Percentiles rank a stretch among this genome's conserved stretches.
These are phyloP conservation scores for Neurospora sp. DNA, from an alignment of 495 filamentous ascomycete genomes.

Conservation along the genomic window DNA sequence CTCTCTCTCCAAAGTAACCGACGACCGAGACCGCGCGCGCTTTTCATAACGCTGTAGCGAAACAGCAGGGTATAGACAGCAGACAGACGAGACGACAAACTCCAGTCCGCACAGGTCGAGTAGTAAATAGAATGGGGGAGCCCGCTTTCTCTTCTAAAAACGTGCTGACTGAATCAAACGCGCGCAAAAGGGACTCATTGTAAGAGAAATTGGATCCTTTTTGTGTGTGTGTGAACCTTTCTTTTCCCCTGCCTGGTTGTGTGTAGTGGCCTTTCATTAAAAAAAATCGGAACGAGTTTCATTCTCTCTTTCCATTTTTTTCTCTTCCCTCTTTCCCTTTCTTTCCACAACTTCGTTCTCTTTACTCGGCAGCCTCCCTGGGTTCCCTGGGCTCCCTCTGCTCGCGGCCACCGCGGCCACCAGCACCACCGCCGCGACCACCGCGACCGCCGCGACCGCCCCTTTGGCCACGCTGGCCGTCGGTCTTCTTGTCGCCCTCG, in stretches of 20 bases:
- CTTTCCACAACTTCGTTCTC: not conserved
- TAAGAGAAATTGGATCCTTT: not conserved
- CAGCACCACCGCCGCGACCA: constrained; percentile 25
- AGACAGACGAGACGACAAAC: not conserved
- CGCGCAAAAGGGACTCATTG: not conserved
- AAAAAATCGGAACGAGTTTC: not conserved
- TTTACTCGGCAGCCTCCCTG: constrained; percentile 20
- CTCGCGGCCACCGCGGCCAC: constrained; percentile 30
- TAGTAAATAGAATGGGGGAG: not conserved
- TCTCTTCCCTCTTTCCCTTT: not conserved
- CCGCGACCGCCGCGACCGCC: constrained; percentile 22
- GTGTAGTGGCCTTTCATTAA: not conserved
- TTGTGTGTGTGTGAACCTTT: not conserved
- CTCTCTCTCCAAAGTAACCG: not conserved
- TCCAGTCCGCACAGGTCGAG: not conserved
- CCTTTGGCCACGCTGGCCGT: constrained; percentile 7
- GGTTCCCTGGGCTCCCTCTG: constrained; percentile 32
- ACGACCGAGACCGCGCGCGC: not conserved
- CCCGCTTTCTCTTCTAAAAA: not conserved
- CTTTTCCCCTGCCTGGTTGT: not conserved
- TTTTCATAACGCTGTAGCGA: not conserved
- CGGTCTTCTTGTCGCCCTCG: constrained; percentile 16
- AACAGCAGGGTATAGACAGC: not conserved
- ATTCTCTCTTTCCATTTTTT: not conserved
- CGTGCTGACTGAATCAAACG: not conserved